Percentiles rank a stretch among this genome's conserved stretches.
phyloP scores from a whole-genome alignment of 345 rosid genomes.

The Salix arbutifolia region DNA sequence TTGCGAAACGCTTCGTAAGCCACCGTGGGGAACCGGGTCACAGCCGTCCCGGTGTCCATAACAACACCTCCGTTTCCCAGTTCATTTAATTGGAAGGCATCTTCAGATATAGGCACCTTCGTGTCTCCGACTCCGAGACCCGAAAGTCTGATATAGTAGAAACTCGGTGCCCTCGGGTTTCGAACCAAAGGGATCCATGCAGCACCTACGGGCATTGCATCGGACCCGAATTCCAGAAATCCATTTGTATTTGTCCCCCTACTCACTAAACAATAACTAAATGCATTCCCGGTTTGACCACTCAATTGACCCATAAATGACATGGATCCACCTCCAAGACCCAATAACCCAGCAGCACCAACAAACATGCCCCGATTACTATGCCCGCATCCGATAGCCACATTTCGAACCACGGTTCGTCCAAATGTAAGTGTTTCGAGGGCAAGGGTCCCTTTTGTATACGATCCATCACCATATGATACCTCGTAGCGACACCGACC shows the following conservation, averaged over 20 bases:
- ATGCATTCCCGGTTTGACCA: constrained; percentile 84
- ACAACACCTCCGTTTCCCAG: constrained; percentile 82
- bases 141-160: constrained; percentile 69
- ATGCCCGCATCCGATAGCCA: constrained; percentile 96
- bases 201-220: constrained; percentile 77
- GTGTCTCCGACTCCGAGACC: constrained; percentile 84
- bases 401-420: constrained; percentile 46
- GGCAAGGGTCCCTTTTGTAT: constrained; percentile 79
- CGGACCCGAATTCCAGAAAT: constrained; percentile 71
- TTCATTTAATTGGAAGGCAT: constrained; percentile 42
- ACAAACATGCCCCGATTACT: constrained; percentile 85
- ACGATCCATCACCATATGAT: constrained; percentile 91
- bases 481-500: constrained; percentile 90
- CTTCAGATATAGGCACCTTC: constrained; percentile 55
- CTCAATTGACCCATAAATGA: constrained; percentile 83
- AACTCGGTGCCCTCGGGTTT: constrained; percentile 72
- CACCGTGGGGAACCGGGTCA: constrained; percentile 63
- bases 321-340: constrained; percentile 87
- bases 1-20: constrained; percentile 76
- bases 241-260: constrained; percentile 67
- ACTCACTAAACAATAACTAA: constrained; percentile 83
- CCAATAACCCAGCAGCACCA: constrained; percentile 90
- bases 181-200: constrained; percentile 84
- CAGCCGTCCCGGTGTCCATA: constrained; percentile 98
- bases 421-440: constrained; percentile 83